Conservation (phyloP, 176 grass and related monocot genomes). For the Aegilops bicornis region DNA sequence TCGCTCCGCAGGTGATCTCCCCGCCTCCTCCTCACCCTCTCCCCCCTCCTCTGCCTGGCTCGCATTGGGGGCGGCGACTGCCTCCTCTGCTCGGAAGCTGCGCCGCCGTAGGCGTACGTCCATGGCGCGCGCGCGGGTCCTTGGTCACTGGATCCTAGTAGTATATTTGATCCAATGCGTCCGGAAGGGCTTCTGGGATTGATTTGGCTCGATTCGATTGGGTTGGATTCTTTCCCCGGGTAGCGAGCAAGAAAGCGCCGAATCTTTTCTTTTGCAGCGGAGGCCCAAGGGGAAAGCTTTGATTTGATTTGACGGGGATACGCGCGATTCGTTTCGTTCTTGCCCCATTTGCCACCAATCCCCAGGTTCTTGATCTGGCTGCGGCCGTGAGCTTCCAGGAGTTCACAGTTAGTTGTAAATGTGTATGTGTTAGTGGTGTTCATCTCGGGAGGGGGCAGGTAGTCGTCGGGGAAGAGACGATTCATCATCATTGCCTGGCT, state of each 20-base stretch:
- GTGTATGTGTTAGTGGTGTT: not conserved
- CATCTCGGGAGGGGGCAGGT: slow-evolving; percentile 20
- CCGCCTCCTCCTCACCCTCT: too few species aligned
- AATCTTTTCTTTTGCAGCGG: slow-evolving; percentile 27
- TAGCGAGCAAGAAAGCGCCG: slow-evolving; percentile 7
- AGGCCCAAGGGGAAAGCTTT: slow-evolving; percentile 19
- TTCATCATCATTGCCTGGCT: not conserved
- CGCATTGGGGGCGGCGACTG: not conserved
- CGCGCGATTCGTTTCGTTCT: not conserved
- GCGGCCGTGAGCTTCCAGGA: not conserved
- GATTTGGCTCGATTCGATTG: not conserved
- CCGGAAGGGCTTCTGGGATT: not conserved
- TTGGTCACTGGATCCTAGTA: slow-evolving; percentile 5
- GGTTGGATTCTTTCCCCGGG: slow-evolving; percentile 38
- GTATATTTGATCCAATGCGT: slow-evolving; percentile 3
- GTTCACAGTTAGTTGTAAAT: not conserved
- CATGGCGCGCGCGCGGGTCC: slow-evolving; percentile 3
- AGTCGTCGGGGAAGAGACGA: not conserved
- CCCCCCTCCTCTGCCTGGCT: rapidly evolving
- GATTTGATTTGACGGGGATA: not conserved
- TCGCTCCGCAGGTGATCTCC: not conserved
- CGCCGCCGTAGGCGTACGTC: slow-evolving; percentile 17
- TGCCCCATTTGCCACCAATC: not conserved
- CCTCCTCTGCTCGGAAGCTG: not conserved
- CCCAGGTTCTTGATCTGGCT: not conserved